Conservation (phyloP, 148 eudicot species). For the Cornus kousa region DNA sequence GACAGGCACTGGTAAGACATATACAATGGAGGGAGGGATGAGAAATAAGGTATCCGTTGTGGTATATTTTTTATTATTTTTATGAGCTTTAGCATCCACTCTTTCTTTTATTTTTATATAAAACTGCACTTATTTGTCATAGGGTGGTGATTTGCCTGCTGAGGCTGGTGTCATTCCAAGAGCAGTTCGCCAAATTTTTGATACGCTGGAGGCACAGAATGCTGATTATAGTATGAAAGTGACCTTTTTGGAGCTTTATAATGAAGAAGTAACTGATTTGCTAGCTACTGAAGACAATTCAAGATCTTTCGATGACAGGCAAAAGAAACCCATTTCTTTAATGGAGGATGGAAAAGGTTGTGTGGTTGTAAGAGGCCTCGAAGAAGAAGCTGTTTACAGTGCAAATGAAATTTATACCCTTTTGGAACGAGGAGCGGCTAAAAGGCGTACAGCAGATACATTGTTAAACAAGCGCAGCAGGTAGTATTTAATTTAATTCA, state of each 20-base stretch:
- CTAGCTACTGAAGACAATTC: constrained; percentile 59
- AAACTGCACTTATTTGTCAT: constrained; percentile 13
- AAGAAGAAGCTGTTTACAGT: constrained; percentile 87
- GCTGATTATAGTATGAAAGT: constrained; percentile 87
- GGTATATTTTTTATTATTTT: background rate
- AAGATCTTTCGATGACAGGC: constrained; percentile 58
- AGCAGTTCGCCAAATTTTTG: constrained; percentile 83
- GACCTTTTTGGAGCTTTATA: constrained; percentile 78
- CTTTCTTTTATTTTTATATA: background rate
- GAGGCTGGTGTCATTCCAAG: constrained; percentile 95
- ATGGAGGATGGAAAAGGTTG: constrained; percentile 91
- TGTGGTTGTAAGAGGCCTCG: constrained; percentile 79
- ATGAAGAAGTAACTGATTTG: constrained; percentile 79
- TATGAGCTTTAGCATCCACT: background rate
- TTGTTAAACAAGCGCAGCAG: constrained; percentile 83
- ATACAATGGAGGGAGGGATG: constrained; percentile 92
- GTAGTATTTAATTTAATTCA: constrained; percentile 17
- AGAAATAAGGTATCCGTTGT: constrained; percentile 56
- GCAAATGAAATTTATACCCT: constrained; percentile 82
- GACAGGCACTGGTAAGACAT: constrained; percentile 92
- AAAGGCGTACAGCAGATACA: constrained; percentile 80
- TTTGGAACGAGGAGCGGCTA: constrained; percentile 79
- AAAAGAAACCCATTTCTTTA: constrained; percentile 61
- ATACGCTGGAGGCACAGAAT: constrained; percentile 71
- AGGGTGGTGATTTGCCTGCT: constrained; percentile 71